These are phyloP conservation scores for Linum lewisii DNA, from an alignment of 345 rosid genomes.

Conservation along the genomic window DNA sequence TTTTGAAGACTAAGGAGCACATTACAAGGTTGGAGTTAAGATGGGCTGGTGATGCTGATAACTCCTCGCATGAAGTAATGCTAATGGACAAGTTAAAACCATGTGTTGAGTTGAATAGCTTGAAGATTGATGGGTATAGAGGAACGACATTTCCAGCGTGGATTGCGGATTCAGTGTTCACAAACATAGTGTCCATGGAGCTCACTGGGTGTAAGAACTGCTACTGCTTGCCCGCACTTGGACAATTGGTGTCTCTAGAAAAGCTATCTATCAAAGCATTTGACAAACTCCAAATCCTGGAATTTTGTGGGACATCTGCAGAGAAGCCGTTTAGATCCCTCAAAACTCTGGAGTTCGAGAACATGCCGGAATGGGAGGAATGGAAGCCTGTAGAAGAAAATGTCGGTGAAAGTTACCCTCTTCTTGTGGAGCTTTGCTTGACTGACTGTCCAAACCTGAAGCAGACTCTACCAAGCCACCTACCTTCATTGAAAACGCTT, in stretches of 20 bases:
- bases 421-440: background rate
- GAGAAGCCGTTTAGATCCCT: background rate
- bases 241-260: background rate
- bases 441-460: background rate
- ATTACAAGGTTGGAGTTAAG: background rate
- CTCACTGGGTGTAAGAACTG: background rate
- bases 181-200: background rate
- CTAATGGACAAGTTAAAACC: background rate
- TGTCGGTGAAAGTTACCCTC: background rate
- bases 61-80: background rate
- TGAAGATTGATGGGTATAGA: background rate
- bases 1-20: background rate
- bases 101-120: background rate
- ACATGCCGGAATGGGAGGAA: background rate
- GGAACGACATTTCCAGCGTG: background rate
- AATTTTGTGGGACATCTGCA: background rate
- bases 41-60: background rate
- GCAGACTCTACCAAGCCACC: background rate
- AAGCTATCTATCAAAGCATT: background rate
- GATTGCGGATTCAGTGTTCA: background rate
- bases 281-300: background rate
- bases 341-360: background rate
- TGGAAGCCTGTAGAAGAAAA: background rate
- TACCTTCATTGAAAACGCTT: background rate
- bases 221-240: background rate